Evolutionary conservation across 768 basidiomycete genomes (phyloP).

Genomic region (Grammothele lineata): DNA sequence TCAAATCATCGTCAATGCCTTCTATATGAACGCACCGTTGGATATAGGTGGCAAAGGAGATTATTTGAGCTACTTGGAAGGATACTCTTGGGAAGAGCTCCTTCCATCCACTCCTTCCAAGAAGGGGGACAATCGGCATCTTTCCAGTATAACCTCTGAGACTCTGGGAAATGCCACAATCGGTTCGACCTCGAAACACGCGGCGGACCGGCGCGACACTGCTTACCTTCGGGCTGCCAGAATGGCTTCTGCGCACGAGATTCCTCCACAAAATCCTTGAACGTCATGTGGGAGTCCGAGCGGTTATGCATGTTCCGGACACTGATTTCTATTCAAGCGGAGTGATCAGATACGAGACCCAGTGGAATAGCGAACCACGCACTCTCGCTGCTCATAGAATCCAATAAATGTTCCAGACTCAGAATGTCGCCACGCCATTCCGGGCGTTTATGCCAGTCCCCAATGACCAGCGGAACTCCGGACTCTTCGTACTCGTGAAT

Average conservation of each 20-base stretch:
- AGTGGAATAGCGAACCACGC: constrained; percentile 23
- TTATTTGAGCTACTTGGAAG: constrained; percentile 54
- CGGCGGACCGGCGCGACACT: too few relatives aligned
- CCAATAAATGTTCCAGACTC: too few relatives aligned
- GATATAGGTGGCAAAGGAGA: constrained; percentile 52
- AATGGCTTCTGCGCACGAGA: constrained; percentile 24
- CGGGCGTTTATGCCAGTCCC: constrained; percentile 50
- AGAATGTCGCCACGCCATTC: too few relatives aligned
- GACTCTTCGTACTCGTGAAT: constrained; percentile 44
- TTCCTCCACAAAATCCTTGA: constrained; percentile 50
- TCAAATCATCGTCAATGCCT: background rate
- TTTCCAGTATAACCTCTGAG: constrained; percentile 69
- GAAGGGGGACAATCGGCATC: constrained; percentile 63
- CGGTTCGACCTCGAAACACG: too few relatives aligned
- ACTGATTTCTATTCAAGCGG: constrained; percentile 39
- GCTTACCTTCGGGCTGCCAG: too few relatives aligned
- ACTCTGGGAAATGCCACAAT: constrained; percentile 44
- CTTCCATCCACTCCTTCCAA: constrained; percentile 63
- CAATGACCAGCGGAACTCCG: constrained; percentile 62
- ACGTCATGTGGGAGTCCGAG: constrained; percentile 45
- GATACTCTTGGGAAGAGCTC: constrained; percentile 48
- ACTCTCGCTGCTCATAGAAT: too few relatives aligned
- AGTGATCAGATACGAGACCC: too few relatives aligned
- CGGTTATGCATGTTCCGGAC: constrained; percentile 63
- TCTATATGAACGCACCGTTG: too few relatives aligned